Percentiles rank a stretch among this genome's conserved stretches.
phyloP scores from a whole-genome alignment of 78 protist species.

The Emiliania huxleyi region DNA sequence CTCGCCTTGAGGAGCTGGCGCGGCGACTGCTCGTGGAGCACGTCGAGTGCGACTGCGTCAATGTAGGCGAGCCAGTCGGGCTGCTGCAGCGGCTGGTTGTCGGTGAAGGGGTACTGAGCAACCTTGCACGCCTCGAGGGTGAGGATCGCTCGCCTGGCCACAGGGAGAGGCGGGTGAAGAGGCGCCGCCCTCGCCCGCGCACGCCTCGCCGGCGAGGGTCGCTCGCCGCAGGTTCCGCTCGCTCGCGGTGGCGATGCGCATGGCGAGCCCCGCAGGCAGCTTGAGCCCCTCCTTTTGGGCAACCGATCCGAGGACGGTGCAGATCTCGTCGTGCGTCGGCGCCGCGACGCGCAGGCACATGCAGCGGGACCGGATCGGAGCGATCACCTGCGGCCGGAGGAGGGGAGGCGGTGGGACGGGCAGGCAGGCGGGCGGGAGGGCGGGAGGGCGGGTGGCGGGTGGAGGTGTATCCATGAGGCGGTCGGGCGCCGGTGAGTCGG shows the following conservation, averaged over 20 bases:
- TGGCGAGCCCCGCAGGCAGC: conserved; percentile 45
- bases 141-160: no score
- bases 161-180: no score
- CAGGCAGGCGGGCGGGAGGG: neutral
- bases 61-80: conserved; percentile 90
- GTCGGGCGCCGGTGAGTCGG: no score
- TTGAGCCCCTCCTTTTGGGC: neutral
- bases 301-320: neutral
- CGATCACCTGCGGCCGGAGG: conserved; percentile 67
- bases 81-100: conserved; percentile 9
- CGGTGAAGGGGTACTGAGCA: conserved; percentile 56
- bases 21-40: conserved; percentile 79
- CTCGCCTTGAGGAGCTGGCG: conserved; percentile 6
- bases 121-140: conserved; percentile 77
- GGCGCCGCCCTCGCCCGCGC: no score
- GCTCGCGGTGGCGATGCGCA: conserved; percentile 22
- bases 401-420: neutral
- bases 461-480: no score
- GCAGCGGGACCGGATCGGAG: conserved; percentile 93
- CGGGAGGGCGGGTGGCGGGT: no score
- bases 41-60: conserved; percentile 52
- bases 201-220: no score
- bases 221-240: conserved; percentile 85
- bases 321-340: conserved; percentile 70
- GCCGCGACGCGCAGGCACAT: conserved; percentile 86